phyloP scores from a whole-genome alignment of 345 rosid species.

The Capsella bursapastoris region DNA sequence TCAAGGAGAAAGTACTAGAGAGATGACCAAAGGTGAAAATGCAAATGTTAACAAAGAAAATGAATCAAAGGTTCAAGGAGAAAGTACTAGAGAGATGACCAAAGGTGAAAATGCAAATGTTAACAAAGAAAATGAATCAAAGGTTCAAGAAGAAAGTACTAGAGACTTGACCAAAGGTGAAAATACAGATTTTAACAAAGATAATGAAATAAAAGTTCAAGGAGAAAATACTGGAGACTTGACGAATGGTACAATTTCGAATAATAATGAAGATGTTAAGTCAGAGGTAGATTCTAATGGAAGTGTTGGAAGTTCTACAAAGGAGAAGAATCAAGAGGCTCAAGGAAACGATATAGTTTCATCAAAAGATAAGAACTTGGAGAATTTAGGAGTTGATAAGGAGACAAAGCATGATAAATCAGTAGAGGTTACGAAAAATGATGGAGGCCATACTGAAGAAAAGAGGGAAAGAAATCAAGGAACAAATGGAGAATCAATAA shows the following conservation, averaged over 20 bases:
- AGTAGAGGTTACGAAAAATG: not conserved
- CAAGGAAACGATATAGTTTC: not conserved
- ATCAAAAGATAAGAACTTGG: not conserved
- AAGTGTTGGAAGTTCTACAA: not conserved
- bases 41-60: not conserved
- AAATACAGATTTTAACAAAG: not conserved
- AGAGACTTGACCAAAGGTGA: too few species aligned
- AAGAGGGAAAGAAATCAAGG: not conserved
- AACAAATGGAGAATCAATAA: not conserved
- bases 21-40: not conserved
- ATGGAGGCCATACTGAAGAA: not conserved
- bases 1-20: not conserved
- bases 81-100: not conserved
- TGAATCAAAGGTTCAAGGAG: not conserved
- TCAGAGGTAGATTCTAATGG: not conserved
- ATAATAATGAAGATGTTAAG: conserved; percentile 8
- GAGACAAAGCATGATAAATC: not conserved
- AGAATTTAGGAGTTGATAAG: not conserved
- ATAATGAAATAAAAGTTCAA: not conserved
- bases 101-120: not conserved
- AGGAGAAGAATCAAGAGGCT: not conserved
- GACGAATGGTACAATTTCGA: not conserved
- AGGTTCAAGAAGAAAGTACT: not conserved
- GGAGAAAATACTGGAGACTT: not conserved
- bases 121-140: not conserved